Evolutionary conservation across 495 filamentous ascomycete genomes (phyloP).

Genomic region (Penicillium crystallinum): DNA sequence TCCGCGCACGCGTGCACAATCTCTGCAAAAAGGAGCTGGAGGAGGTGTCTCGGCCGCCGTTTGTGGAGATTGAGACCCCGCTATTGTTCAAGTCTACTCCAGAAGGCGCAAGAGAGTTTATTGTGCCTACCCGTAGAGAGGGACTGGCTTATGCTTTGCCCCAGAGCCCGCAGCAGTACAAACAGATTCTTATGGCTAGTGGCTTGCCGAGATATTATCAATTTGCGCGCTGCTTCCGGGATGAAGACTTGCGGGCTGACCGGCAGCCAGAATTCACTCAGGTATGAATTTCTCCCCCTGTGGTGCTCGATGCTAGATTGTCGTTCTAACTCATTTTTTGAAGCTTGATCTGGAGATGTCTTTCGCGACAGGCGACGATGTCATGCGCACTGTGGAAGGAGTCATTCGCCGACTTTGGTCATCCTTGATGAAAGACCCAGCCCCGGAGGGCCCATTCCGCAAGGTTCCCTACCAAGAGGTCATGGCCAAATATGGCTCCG

Average conservation of each 20-base stretch:
- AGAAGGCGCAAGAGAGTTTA: slow-evolving; percentile 89
- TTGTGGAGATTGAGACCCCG: slow-evolving; percentile 85
- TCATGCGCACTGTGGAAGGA: slow-evolving; percentile 64
- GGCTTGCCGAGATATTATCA: slow-evolving; percentile 81
- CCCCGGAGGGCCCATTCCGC: slow-evolving; percentile 45
- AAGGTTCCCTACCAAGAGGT: slow-evolving; percentile 67
- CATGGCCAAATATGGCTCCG: slow-evolving; percentile 77
- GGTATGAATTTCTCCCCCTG: slow-evolving; percentile 36
- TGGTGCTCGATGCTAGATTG: neutral
- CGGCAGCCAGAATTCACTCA: slow-evolving; percentile 97
- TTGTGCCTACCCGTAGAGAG: slow-evolving; percentile 78
- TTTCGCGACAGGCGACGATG: slow-evolving; percentile 67
- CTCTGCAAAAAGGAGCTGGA: slow-evolving; percentile 50
- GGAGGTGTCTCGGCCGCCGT: slow-evolving; percentile 37
- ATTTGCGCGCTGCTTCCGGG: slow-evolving; percentile 90
- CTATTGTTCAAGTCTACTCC: slow-evolving; percentile 96
- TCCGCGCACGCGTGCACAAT: slow-evolving; percentile 49
- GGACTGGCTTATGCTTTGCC: slow-evolving; percentile 85
- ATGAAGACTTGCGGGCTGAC: slow-evolving; percentile 90
- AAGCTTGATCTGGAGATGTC: slow-evolving; percentile 91
- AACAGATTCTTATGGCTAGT: slow-evolving; percentile 94
- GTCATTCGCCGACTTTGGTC: slow-evolving; percentile 58
- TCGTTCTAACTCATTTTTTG: slow-evolving; percentile 2
- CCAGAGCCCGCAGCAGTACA: slow-evolving; percentile 97
- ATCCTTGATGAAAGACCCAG: slow-evolving; percentile 36